These are phyloP conservation scores for Xerocomellus amylosporus DNA, from an alignment of 768 basidiomycete genomes.

Conservation along the genomic window DNA sequence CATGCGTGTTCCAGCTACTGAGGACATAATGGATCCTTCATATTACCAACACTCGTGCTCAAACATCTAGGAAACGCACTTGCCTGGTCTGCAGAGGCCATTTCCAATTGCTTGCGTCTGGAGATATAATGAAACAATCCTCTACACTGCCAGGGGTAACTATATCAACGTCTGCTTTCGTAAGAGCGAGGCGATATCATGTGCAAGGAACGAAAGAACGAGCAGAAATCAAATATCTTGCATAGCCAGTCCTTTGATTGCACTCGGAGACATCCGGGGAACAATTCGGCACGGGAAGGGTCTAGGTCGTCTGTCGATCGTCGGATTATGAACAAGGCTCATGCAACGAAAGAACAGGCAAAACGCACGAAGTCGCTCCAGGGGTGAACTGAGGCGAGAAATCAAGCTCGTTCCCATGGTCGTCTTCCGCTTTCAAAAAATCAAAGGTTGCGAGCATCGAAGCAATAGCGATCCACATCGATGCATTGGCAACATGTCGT, in stretches of 20 bases:
- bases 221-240: conserved; percentile 5
- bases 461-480: conserved; percentile 26
- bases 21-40: not conserved
- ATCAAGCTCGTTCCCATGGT: conserved; percentile 22
- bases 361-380: conserved; percentile 20
- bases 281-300: conserved; percentile 23
- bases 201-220: not conserved
- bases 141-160: not conserved
- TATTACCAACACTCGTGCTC: not conserved
- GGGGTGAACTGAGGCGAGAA: conserved; percentile 22
- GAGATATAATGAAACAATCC: not conserved
- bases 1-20: not conserved
- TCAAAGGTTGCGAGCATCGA: conserved; percentile 25
- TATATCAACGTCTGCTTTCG: not conserved
- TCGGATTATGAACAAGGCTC: not conserved
- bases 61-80: conserved; percentile 3
- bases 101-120: not conserved
- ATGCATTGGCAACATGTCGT: conserved; percentile 19
- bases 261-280: conserved; percentile 12
- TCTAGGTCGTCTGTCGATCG: conserved; percentile 18
- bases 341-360: not conserved
- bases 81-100: conserved; percentile 1
- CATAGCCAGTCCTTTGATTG: conserved; percentile 11
- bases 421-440: conserved; percentile 23
- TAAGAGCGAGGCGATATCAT: not conserved